Evolutionary conservation across 2,329 filamentous ascomycete species (phyloP), one percentile per base, ranked within the genome.

Genomic region (Penicillium sp.): DNA sequence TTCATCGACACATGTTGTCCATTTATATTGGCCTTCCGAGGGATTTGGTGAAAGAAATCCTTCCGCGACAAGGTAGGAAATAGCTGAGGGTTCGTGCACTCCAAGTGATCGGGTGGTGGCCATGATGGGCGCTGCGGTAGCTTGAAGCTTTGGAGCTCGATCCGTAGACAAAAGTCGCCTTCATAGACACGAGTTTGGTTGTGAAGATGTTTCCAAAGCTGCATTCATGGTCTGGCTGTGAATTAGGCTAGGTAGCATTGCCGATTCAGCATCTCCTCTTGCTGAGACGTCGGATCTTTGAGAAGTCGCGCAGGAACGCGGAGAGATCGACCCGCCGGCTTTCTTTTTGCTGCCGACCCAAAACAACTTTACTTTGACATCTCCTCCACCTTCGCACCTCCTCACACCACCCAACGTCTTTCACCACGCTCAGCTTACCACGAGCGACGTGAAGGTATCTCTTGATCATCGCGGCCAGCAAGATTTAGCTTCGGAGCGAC

Each of bases 81-180:
- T 77, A 55, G 86, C 90, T 52, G 86, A 82, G 51, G 94, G 90
- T 73, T 86, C 84, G 75, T 97, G 91, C 64, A 95, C 78, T 68
- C 93, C 93, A 63, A 96, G 80, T 56, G 91, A 96, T 69, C 83
- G 87, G 72, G 96, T 82, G 66, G 86, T 84, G 59, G 91, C 91
- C 94, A 98, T 98, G 62, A 60, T 70, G 57, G 55, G 53, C 34
- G 54, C 57, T 51, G 35, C 11, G 7, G 9, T 11, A 37, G 42
- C 35, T 37, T 37, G 18, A 7, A n/a, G 35, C 42, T 53, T 57
- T 54, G 50, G 29, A 56, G 57, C 46, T 49, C 49, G 46, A 47
- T 48, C 53, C 54, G 53, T 46, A 41, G 49, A 53, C 46, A 51
- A 53, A 52, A 34, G 49, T 45, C 54, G 46, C 50, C 51, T 50